phyloP scores from a whole-genome alignment of 2,329 filamentous ascomycete genomes.

The Rosellinia necatrix region DNA sequence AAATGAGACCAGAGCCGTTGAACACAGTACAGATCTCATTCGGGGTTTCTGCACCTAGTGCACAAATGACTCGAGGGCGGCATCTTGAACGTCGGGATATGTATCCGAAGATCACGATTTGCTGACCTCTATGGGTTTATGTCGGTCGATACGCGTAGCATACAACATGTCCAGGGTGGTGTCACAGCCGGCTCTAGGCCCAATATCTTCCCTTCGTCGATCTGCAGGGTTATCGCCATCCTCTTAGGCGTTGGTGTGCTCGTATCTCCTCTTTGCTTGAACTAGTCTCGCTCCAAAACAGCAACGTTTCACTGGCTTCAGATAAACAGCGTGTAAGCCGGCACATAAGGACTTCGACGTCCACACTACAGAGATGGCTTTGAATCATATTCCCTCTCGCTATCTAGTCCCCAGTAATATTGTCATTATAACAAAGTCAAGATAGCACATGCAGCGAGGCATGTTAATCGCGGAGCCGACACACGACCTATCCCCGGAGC shows the following conservation, averaged over 20 bases:
- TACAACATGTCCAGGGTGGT: background rate
- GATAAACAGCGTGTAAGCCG: background rate
- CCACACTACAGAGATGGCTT: background rate
- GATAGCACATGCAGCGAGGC: background rate
- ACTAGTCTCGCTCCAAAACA: background rate
- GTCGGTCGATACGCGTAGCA: slow-evolving; percentile 14
- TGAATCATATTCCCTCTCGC: background rate
- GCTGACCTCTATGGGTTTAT: slow-evolving; percentile 14
- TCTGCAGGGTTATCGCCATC: slow-evolving; percentile 19
- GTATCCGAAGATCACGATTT: slow-evolving; percentile 17
- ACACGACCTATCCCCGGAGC: background rate
- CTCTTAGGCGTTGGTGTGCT: background rate
- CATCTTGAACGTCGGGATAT: slow-evolving; percentile 13
- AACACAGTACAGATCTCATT: background rate
- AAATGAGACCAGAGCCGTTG: background rate
- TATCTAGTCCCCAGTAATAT: background rate
- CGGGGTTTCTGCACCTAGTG: background rate
- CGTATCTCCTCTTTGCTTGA: slow-evolving; percentile 10
- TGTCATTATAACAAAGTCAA: background rate
- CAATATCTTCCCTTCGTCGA: slow-evolving; percentile 6
- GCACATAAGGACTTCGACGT: slow-evolving; percentile 10
- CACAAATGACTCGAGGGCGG: background rate
- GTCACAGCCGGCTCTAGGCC: slow-evolving; percentile 15
- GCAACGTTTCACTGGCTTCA: slow-evolving; percentile 9
- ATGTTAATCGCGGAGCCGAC: slow-evolving; percentile 10